A percentile compares a stretch with the other conserved stretches of the same genome.
Evolutionary conservation across 768 basidiomycete species (phyloP).

Genomic region (Leccinum olivaceopallidum): DNA sequence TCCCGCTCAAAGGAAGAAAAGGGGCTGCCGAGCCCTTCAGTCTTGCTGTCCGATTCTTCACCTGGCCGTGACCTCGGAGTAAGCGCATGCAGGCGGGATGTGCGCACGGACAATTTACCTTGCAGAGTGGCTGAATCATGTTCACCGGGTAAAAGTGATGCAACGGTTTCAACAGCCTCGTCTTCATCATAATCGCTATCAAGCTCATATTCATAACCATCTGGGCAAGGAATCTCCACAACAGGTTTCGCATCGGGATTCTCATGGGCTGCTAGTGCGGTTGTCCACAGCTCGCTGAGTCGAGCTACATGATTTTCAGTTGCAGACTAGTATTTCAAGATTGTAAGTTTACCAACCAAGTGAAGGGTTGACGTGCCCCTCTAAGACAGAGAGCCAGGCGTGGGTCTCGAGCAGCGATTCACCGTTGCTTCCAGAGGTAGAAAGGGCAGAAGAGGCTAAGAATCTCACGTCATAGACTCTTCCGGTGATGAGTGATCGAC

Average conservation of each 20-base stretch:
- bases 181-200: conserved; percentile 31
- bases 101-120: conserved; percentile 2
- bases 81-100: not conserved
- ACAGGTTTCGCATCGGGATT: not conserved
- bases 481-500: conserved; percentile 19
- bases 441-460: conserved; percentile 8
- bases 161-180: not conserved
- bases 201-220: conserved; percentile 19
- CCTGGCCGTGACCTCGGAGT: conserved; percentile 2
- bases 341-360: conserved; percentile 8
- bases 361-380: conserved; percentile 6
- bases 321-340: not conserved
- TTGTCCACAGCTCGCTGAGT: conserved; percentile 12
- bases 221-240: conserved; percentile 9
- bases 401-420: conserved; percentile 7
- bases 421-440: not conserved
- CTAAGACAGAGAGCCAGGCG: conserved; percentile 18
- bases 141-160: not conserved
- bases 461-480: conserved; percentile 23
- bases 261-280: not conserved
- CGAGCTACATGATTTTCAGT: conserved; percentile 14
- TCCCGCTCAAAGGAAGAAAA: conserved; percentile 14
- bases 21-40: not conserved
- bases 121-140: not conserved
- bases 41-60: conserved; percentile 1